These are phyloP conservation scores for Botrytis squamosa DNA, from an alignment of 2,329 filamentous ascomycete species.

Conservation along the genomic window DNA sequence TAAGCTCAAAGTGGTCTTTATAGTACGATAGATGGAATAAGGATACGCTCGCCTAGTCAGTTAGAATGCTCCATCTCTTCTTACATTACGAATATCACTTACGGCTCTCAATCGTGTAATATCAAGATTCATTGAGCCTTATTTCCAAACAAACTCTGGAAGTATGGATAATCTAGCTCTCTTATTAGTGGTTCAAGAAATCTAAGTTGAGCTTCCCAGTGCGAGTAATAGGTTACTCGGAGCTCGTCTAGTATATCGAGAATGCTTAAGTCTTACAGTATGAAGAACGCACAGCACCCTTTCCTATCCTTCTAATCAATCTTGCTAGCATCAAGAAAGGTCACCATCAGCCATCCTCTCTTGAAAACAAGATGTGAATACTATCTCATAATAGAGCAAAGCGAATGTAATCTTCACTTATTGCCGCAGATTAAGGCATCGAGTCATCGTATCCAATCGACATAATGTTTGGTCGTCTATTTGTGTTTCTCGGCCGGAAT, in stretches of 20 bases:
- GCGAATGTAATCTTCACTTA: background rate
- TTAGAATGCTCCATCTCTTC: background rate
- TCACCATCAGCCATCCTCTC: background rate
- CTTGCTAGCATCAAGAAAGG: background rate
- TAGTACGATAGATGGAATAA: background rate
- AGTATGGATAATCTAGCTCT: background rate
- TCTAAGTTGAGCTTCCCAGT: background rate
- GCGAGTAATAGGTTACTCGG: background rate
- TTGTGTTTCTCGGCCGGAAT: background rate
- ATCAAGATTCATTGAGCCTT: background rate
- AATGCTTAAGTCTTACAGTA: background rate
- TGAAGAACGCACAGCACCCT: background rate
- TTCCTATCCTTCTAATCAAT: background rate
- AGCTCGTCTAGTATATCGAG: background rate
- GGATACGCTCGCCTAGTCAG: background rate
- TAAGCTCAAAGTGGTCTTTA: no score
- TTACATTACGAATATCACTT: background rate
- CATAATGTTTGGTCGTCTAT: background rate
- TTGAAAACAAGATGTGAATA: background rate
- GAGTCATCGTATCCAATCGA: background rate
- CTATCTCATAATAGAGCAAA: background rate
- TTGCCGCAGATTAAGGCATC: background rate
- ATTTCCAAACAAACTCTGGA: background rate
- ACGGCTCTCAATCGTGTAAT: background rate
- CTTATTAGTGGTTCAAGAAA: background rate